Evolutionary conservation across 768 basidiomycete genomes (phyloP).

Genomic region (Trametes cinnabarina): DNA sequence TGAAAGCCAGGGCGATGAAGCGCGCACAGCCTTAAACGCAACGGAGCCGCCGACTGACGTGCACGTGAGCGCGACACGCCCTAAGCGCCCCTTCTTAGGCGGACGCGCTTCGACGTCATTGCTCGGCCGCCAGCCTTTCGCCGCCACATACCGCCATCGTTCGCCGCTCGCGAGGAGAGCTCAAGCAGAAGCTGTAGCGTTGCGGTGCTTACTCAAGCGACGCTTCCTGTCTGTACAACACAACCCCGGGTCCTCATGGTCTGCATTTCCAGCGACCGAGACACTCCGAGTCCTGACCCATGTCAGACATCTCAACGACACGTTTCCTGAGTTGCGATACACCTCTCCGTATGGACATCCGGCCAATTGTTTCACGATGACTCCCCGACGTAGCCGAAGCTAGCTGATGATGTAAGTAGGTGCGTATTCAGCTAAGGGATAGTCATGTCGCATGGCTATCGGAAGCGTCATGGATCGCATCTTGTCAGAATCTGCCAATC

Average conservation of each 20-base stretch:
- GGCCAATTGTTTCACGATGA: background rate
- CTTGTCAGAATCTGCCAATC: slow-evolving; percentile 17
- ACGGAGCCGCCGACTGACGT: background rate
- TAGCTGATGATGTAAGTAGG: background rate
- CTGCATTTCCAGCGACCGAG: background rate
- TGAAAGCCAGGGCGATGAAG: slow-evolving; percentile 21
- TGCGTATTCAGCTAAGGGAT: background rate
- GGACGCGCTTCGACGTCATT: slow-evolving; percentile 9
- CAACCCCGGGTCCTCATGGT: background rate
- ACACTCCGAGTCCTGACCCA: background rate
- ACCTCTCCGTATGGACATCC: background rate
- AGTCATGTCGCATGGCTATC: background rate
- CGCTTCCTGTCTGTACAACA: background rate
- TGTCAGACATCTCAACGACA: background rate
- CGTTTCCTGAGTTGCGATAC: background rate
- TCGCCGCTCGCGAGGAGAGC: slow-evolving; percentile 1
- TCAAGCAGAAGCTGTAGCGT: slow-evolving; percentile 11
- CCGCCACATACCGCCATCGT: slow-evolving; percentile 2
- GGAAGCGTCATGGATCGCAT: background rate
- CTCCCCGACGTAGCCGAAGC: background rate
- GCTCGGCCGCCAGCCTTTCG: slow-evolving; percentile 5
- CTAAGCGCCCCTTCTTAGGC: slow-evolving; percentile 14
- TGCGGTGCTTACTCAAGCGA: slow-evolving; percentile 1
- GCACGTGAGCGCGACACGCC: slow-evolving; percentile 17
- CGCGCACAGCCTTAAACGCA: slow-evolving; percentile 16